Evolutionary conservation across 306 rosid species (phyloP).

Genomic region (Spatholobus suberectus): DNA sequence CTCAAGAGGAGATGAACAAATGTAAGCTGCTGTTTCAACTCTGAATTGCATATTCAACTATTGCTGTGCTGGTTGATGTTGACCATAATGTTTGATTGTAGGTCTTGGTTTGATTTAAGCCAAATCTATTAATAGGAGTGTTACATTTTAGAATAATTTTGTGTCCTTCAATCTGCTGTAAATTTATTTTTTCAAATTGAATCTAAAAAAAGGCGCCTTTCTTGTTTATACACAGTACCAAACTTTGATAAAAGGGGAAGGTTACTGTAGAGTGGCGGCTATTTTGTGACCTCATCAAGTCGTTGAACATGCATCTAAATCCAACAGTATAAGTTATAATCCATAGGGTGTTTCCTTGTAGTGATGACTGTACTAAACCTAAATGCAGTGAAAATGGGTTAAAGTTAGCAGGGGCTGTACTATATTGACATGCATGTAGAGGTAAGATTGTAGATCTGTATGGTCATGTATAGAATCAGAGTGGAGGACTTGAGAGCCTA

Average conservation of each 20-base stretch:
- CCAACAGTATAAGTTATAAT: not conserved
- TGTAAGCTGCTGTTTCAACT: slow-evolving; percentile 59
- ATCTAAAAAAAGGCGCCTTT: not conserved
- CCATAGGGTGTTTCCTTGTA: slow-evolving; percentile 7
- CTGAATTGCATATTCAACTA: slow-evolving; percentile 9
- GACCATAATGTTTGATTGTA: not conserved
- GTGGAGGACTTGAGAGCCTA: too few species aligned
- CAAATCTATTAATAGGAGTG: slow-evolving; percentile 15
- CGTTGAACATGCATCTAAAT: slow-evolving; percentile 25
- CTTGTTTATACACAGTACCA: not conserved
- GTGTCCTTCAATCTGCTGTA: slow-evolving; percentile 10
- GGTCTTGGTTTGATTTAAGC: slow-evolving; percentile 9
- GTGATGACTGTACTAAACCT: not conserved
- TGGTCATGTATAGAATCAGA: too few species aligned
- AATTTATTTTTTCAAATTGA: not conserved
- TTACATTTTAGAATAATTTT: not conserved
- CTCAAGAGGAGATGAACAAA: slow-evolving; percentile 57
- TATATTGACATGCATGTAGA: not conserved
- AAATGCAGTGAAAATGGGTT: not conserved
- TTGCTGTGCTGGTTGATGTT: slow-evolving; percentile 26
- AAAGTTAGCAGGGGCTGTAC: not conserved
- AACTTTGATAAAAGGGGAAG: not conserved
- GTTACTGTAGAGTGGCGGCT: not conserved
- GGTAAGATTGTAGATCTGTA: not conserved
- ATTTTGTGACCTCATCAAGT: not conserved